These are phyloP conservation scores for Tetrahymena thermophila DNA, from an alignment of 73 alveolate species.

Conservation along the genomic window DNA sequence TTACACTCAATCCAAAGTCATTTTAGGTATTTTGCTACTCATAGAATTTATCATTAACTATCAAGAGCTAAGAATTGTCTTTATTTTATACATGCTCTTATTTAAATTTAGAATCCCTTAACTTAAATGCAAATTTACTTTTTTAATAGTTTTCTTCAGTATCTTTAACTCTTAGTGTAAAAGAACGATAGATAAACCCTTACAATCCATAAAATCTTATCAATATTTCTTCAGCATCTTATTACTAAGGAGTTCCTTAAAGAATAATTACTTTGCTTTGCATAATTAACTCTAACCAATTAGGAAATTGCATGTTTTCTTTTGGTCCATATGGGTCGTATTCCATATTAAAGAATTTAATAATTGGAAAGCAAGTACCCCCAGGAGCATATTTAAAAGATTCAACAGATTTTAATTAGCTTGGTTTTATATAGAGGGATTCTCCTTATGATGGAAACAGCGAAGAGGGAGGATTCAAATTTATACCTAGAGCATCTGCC, in stretches of 20 bases:
- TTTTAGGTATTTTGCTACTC: too few species aligned
- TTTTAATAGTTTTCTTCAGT: neutral
- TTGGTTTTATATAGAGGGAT: neutral
- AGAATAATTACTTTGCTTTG: neutral
- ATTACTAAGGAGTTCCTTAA: neutral
- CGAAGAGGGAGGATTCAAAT: neutral
- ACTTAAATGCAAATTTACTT: neutral
- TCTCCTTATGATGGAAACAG: neutral
- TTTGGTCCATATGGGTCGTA: neutral
- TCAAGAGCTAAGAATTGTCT: neutral
- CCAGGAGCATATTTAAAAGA: neutral
- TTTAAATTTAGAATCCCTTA: neutral
- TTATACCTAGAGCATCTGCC: neutral
- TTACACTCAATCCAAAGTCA: too few species aligned
- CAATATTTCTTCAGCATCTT: neutral
- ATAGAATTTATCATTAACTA: too few species aligned
- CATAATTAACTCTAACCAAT: neutral
- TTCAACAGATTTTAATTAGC: neutral
- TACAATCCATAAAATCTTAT: neutral
- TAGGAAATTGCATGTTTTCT: neutral
- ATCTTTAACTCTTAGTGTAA: neutral
- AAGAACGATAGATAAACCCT: neutral
- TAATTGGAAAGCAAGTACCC: neutral
- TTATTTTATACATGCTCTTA: neutral
- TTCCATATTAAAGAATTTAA: neutral